These are phyloP conservation scores for Phaeosphaeria sp. DNA, from an alignment of 2,329 filamentous ascomycete genomes.

Conservation along the genomic window DNA sequence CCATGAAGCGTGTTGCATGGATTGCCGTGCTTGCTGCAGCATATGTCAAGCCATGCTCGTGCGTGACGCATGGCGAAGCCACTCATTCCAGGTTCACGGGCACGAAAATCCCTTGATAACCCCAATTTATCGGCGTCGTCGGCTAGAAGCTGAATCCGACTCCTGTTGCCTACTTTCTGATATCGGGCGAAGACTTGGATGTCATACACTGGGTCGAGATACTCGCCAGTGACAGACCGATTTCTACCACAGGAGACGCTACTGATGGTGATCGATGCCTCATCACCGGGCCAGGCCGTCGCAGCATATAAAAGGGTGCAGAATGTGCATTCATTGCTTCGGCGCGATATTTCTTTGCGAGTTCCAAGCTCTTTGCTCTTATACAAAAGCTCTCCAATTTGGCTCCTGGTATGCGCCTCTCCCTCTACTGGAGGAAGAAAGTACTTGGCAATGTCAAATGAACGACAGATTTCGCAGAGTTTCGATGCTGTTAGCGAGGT, in stretches of 20 bases:
- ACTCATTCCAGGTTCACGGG: not conserved
- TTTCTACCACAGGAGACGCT: not conserved
- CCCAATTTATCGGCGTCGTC: constrained; percentile 1
- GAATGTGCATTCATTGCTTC: not conserved
- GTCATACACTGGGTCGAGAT: not conserved
- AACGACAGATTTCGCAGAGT: constrained; percentile 1
- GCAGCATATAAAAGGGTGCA: not conserved
- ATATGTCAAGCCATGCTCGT: not conserved
- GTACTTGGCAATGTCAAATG: constrained; percentile 1
- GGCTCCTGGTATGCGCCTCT: not conserved
- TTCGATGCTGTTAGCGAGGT: not conserved
- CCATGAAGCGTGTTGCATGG: not conserved
- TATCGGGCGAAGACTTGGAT: not conserved
- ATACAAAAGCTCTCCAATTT: not conserved
- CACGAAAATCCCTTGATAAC: constrained; percentile 1
- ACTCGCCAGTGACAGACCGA: not conserved
- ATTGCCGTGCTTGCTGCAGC: not conserved
- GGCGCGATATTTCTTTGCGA: not conserved
- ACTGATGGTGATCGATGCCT: not conserved
- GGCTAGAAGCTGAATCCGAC: not conserved
- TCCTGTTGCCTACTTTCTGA: too few species aligned
- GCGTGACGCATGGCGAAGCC: constrained; percentile 2
- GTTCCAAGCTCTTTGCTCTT: not conserved
- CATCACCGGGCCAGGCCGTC: not conserved
- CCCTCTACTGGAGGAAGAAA: not conserved